These are phyloP conservation scores for Neocallimastix lanati DNA, from an alignment of 192 early-diverging fungal species.

Conservation along the genomic window DNA sequence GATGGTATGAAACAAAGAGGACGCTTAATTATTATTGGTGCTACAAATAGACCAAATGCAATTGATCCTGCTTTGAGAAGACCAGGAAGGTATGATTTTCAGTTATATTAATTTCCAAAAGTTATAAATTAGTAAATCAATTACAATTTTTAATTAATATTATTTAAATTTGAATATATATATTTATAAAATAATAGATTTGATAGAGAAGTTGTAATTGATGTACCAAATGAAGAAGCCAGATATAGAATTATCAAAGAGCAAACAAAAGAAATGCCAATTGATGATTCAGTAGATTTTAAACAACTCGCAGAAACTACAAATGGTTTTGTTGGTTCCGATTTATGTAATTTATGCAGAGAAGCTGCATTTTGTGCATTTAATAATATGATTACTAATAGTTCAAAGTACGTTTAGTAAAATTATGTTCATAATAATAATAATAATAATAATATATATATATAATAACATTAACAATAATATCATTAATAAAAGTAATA, in stretches of 20 bases:
- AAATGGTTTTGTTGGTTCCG: conserved; percentile 87
- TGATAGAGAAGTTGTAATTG: conserved; percentile 66
- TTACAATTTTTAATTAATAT: too few relatives aligned
- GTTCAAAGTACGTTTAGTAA: conserved; percentile 11
- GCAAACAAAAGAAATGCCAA: conserved; percentile 31
- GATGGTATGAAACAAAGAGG: conserved; percentile 50
- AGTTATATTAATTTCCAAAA: too few relatives aligned
- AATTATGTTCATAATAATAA: not conserved
- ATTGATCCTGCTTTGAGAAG: conserved; percentile 67
- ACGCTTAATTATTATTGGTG: conserved; percentile 57
- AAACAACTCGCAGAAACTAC: conserved; percentile 33
- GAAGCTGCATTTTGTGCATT: conserved; percentile 46
- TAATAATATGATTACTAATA: conserved; percentile 1
- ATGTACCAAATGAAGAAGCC: conserved; percentile 44
- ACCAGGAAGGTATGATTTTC: conserved; percentile 43
- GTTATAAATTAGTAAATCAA: too few relatives aligned
- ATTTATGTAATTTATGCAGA: conserved; percentile 63
- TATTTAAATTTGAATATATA: too few relatives aligned
- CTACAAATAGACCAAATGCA: conserved; percentile 73
- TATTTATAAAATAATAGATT: conserved; percentile 34
- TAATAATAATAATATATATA: too few relatives aligned
- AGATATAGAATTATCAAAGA: conserved; percentile 44
- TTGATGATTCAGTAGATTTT: conserved; percentile 28
- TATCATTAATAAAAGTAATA: not conserved
- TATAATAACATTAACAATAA: not conserved